A percentile compares a stretch with the other conserved stretches of the same genome.
Conservation (phyloP, 768 basidiomycete species). For the Suillus luteus region DNA sequence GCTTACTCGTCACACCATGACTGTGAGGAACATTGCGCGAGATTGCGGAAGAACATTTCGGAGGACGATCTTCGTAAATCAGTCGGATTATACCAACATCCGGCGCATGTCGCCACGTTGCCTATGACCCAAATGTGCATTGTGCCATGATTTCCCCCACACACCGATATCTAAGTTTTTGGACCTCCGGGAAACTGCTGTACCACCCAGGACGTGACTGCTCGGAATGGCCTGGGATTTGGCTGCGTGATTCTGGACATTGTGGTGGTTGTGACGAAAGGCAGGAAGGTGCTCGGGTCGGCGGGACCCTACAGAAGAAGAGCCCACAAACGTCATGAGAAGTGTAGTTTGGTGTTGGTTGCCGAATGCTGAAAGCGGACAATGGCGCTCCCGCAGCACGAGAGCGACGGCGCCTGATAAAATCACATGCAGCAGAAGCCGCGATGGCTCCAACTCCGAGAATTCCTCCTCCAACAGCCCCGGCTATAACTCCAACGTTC, state of each 20-base stretch:
- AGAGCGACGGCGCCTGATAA: slow-evolving; percentile 31
- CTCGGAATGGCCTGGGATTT: slow-evolving; percentile 7
- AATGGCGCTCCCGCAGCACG: slow-evolving; percentile 15
- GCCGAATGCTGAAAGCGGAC: slow-evolving; percentile 10
- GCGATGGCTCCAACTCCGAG: slow-evolving; percentile 47
- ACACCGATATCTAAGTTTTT: neutral
- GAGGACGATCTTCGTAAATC: neutral
- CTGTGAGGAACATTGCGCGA: neutral
- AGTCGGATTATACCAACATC: neutral
- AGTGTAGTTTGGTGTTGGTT: slow-evolving; percentile 13
- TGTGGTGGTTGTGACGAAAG: slow-evolving; percentile 14
- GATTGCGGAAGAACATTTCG: neutral
- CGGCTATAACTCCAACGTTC: slow-evolving; percentile 56
- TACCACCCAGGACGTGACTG: slow-evolving; percentile 19
- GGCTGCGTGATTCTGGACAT: slow-evolving; percentile 10
- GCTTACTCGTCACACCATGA: neutral
- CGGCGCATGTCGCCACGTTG: neutral
- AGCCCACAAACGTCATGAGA: neutral
- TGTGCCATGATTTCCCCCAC: neutral
- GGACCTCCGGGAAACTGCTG: slow-evolving; percentile 29
- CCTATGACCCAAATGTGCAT: neutral
- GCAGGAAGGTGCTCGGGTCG: slow-evolving; percentile 39
- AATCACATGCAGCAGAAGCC: slow-evolving; percentile 42
- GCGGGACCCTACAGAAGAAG: slow-evolving; percentile 31
- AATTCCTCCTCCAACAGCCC: slow-evolving; percentile 41